Percentiles rank a stretch among this genome's conserved stretches.
phyloP scores from a whole-genome alignment of 2,329 filamentous ascomycete genomes.

The Lasiodiplodia sp. region DNA sequence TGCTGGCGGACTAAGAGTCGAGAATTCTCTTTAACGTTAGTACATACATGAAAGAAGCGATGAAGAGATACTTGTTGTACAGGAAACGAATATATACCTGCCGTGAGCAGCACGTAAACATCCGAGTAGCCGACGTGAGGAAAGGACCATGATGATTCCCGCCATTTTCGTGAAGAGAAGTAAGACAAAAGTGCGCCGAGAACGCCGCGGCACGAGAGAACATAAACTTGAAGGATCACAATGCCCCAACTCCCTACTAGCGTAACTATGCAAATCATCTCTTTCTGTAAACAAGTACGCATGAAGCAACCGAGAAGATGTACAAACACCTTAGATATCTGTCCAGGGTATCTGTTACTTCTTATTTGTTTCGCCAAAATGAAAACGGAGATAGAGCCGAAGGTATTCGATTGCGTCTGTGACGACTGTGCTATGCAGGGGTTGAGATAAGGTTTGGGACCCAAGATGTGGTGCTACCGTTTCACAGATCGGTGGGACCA shows the following conservation, averaged over 20 bases:
- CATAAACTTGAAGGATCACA: too few species aligned
- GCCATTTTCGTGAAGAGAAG: too few species aligned
- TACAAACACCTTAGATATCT: background rate
- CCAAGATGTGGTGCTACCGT: background rate
- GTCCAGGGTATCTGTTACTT: background rate
- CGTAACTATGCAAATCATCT: background rate
- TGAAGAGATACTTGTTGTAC: background rate
- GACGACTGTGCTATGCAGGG: background rate
- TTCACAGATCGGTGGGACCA: slow-evolving; percentile 26
- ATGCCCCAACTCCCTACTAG: background rate
- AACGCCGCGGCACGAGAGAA: too few species aligned
- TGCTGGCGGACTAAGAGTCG: background rate
- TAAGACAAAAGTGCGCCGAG: too few species aligned
- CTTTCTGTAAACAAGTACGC: background rate
- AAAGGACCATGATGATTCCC: background rate
- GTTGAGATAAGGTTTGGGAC: background rate
- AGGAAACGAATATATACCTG: background rate
- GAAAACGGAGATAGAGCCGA: background rate
- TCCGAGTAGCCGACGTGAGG: background rate
- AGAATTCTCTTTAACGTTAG: background rate
- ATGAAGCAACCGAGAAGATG: background rate
- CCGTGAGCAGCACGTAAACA: background rate
- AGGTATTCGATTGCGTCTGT: background rate
- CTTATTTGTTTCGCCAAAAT: background rate
- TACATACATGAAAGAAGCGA: background rate